A percentile compares a stretch with the other conserved stretches of the same genome.
These are phyloP conservation scores for Cyberlindnera mississippiensis DNA, from an alignment of 805 yeast species.

Conservation along the genomic window DNA sequence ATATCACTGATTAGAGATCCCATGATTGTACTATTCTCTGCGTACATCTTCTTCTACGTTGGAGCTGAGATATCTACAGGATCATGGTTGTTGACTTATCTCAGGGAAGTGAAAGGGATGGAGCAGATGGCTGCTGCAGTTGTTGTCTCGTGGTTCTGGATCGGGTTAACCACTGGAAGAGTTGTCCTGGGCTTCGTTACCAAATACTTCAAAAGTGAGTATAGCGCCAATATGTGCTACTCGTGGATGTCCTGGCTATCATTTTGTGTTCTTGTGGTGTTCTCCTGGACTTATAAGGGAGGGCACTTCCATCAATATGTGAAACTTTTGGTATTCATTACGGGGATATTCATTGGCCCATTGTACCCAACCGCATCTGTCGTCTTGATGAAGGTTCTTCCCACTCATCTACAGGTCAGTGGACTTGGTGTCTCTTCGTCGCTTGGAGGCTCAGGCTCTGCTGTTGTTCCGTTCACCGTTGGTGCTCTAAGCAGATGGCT, in stretches of 20 bases:
- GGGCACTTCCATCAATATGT: slow-evolving; percentile 1
- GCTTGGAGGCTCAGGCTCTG: slow-evolving; percentile 79
- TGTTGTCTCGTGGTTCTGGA: slow-evolving; percentile 69
- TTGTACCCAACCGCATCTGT: slow-evolving; percentile 70
- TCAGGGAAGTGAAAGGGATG: slow-evolving; percentile 52
- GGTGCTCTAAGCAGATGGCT: slow-evolving; percentile 37
- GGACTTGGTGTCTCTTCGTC: slow-evolving; percentile 77
- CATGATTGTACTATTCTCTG: slow-evolving; percentile 44
- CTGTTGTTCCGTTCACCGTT: slow-evolving; percentile 61
- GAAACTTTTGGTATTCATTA: slow-evolving; percentile 31
- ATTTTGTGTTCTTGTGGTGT: slow-evolving; percentile 18
- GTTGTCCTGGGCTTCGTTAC: slow-evolving; percentile 54
- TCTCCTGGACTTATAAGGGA: slow-evolving; percentile 11
- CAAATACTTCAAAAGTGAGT: slow-evolving; percentile 42
- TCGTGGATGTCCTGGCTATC: slow-evolving; percentile 30
- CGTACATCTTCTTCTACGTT: slow-evolving; percentile 56
- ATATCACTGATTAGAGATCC: slow-evolving; percentile 27
- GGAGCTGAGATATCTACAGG: slow-evolving; percentile 70
- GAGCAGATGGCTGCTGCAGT: slow-evolving; percentile 47
- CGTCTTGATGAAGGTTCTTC: slow-evolving; percentile 58
- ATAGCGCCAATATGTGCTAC: slow-evolving; percentile 33
- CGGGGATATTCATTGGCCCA: slow-evolving; percentile 66
- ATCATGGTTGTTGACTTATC: slow-evolving; percentile 66
- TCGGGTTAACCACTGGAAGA: slow-evolving; percentile 65
- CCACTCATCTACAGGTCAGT: slow-evolving; percentile 52